Percentiles rank a stretch among this genome's conserved stretches.
These are phyloP conservation scores for Dryas alaskensis DNA, from an alignment of 306 rosid genomes.

Conservation along the genomic window DNA sequence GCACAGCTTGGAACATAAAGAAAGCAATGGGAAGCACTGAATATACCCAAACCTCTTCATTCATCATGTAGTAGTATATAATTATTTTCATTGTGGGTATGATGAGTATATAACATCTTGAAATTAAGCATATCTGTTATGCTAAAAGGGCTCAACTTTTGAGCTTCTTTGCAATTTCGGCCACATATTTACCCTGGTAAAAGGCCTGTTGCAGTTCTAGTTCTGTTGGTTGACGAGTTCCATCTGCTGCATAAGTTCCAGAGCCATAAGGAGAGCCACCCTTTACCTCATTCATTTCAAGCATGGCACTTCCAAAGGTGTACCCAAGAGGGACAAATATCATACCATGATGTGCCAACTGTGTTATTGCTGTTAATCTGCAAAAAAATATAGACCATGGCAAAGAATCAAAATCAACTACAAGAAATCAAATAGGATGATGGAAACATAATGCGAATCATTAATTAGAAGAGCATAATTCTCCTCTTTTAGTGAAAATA, in stretches of 20 bases:
- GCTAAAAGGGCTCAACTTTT: conserved; percentile 28
- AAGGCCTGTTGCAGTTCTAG: conserved; percentile 77
- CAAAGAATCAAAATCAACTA: conserved; percentile 1
- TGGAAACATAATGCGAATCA: too few species aligned
- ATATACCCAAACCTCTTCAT: not conserved
- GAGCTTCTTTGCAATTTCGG: conserved; percentile 68
- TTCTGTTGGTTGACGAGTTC: conserved; percentile 79
- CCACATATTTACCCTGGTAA: conserved; percentile 81
- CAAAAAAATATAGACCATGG: conserved; percentile 4
- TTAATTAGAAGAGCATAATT: not conserved
- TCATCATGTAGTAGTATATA: not conserved
- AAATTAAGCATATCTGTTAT: not conserved
- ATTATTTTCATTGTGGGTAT: not conserved
- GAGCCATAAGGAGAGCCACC: conserved; percentile 93
- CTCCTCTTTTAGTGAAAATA: not conserved
- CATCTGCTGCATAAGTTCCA: conserved; percentile 88
- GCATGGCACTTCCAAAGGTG: conserved; percentile 82
- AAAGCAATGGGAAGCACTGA: not conserved
- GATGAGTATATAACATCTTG: not conserved
- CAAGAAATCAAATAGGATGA: not conserved
- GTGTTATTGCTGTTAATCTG: conserved; percentile 78
- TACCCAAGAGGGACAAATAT: conserved; percentile 84
- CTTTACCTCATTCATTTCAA: conserved; percentile 77
- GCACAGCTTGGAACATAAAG: not conserved
- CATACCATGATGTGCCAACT: conserved; percentile 96